Evolutionary conservation across 345 rosid species (phyloP).

Genomic region (Melaleuca quinquenervia): DNA sequence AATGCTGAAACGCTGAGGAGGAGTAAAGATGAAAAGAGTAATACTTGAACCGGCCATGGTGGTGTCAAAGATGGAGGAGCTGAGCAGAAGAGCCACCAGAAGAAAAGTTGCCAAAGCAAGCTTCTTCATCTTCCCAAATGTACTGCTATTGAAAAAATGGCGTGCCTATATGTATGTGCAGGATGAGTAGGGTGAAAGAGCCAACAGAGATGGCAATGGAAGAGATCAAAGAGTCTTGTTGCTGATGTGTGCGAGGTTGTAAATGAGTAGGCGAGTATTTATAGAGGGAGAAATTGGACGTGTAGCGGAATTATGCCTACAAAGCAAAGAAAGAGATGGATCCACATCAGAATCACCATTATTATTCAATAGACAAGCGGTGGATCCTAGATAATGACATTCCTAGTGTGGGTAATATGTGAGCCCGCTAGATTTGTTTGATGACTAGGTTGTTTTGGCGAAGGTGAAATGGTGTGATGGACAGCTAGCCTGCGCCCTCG

Average conservation of each 20-base stretch:
- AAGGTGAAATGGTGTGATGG: not conserved
- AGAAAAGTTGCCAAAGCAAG: not conserved
- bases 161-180: not conserved
- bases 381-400: not conserved
- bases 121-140: not conserved
- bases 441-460: not conserved
- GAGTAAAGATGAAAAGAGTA: not conserved
- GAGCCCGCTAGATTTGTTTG: not conserved
- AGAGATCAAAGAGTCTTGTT: not conserved
- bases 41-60: not conserved
- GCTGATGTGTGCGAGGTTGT: not conserved
- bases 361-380: no score
- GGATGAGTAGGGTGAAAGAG: not conserved
- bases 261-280: not conserved
- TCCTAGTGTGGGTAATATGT: not conserved
- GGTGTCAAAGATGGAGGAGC: not conserved
- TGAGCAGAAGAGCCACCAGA: not conserved
- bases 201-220: not conserved
- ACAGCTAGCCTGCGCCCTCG: not conserved
- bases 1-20: not conserved
- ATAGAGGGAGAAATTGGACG: not conserved
- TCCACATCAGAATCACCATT: not conserved
- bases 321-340: not conserved
- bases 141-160: not conserved
- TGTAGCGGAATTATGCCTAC: not conserved